Conservation (phyloP, 2,329 filamentous ascomycete species). For the Diaporthe sp. region DNA sequence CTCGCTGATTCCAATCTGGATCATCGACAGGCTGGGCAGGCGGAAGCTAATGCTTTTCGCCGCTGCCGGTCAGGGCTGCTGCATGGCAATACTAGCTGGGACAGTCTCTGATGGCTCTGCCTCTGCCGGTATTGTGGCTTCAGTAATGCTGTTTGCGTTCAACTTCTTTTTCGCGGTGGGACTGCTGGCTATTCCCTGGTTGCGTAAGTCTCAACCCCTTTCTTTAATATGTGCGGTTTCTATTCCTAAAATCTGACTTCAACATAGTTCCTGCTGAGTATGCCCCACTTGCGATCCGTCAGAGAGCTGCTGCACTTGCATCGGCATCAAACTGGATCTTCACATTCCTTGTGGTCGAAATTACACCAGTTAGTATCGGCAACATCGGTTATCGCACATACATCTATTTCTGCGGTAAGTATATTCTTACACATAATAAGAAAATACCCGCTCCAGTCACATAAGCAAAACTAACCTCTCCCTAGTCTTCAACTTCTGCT, state of each 20-base stretch:
- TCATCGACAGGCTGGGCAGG: slow-evolving; percentile 73
- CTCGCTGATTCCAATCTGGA: slow-evolving; percentile 70
- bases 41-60: slow-evolving; percentile 46
- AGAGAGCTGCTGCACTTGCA: slow-evolving; percentile 52
- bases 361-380: slow-evolving; percentile 39
- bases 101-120: slow-evolving; percentile 43
- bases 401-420: slow-evolving; percentile 28
- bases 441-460: no score
- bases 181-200: slow-evolving; percentile 45
- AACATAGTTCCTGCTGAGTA: slow-evolving; percentile 56
- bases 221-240: not conserved
- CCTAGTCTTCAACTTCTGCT: slow-evolving; percentile 42
- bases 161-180: slow-evolving; percentile 48
- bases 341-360: slow-evolving; percentile 43
- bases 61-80: slow-evolving; percentile 45
- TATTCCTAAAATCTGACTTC: not conserved
- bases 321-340: slow-evolving; percentile 50
- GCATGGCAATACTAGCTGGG: slow-evolving; percentile 45
- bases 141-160: slow-evolving; percentile 46
- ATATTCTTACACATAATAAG: not conserved
- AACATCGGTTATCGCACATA: slow-evolving; percentile 40
- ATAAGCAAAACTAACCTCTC: not conserved
- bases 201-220: slow-evolving; percentile 36
- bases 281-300: slow-evolving; percentile 54
- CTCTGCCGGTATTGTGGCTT: slow-evolving; percentile 42